Conservation (phyloP, 257 asterid species). For the Fraxinus cuspidata region DNA sequence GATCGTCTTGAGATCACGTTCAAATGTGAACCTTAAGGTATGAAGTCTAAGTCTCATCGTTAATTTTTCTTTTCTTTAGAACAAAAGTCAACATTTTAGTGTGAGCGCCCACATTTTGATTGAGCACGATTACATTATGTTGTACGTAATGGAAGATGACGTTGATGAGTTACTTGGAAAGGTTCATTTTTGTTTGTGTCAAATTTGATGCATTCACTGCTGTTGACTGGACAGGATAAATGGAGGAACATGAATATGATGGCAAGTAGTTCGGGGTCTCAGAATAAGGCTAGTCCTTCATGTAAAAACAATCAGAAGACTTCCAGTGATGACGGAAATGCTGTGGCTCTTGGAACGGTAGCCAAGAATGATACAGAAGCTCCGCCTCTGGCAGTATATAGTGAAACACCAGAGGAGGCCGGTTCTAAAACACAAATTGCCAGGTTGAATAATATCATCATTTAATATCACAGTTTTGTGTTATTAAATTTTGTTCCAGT, state of each 20-base stretch:
- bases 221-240: constrained; percentile 34
- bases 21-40: constrained; percentile 98
- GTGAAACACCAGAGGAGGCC: constrained; percentile 36
- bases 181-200: background rate
- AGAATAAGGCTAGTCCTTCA: constrained; percentile 60
- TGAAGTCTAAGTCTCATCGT: background rate
- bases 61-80: background rate
- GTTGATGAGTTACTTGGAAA: background rate
- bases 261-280: constrained; percentile 81
- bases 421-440: constrained; percentile 44
- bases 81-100: background rate
- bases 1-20: constrained; percentile 66
- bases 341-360: constrained; percentile 24
- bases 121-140: background rate
- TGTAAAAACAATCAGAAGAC: constrained; percentile 39
- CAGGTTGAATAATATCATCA: constrained; percentile 77
- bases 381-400: constrained; percentile 37
- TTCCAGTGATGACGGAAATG: constrained; percentile 50
- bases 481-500: background rate
- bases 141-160: background rate
- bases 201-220: background rate
- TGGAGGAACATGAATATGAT: constrained; percentile 90
- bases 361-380: constrained; percentile 43
- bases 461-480: background rate
- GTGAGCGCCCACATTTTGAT: background rate